These are phyloP conservation scores for Podochytrium sp. DNA, from an alignment of 192 early-diverging fungal species.

Conservation along the genomic window DNA sequence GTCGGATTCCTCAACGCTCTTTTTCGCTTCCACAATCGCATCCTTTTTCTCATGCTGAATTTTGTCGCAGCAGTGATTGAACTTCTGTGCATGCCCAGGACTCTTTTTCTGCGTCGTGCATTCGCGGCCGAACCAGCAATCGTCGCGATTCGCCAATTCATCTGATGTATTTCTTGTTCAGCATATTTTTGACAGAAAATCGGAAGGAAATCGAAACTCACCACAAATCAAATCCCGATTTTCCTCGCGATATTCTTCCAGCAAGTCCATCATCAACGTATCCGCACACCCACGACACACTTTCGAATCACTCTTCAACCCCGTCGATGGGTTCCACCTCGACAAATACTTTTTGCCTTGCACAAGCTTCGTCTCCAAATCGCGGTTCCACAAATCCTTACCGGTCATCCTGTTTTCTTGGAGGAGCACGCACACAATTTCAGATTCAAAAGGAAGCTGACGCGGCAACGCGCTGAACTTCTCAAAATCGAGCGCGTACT, in stretches of 20 bases:
- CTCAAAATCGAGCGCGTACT: constrained; percentile 7
- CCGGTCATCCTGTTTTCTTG: neutral
- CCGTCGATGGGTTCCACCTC: constrained; percentile 28
- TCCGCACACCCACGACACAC: constrained; percentile 35
- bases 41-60: neutral
- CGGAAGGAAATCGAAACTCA: neutral
- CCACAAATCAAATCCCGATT: constrained; percentile 1
- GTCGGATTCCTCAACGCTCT: neutral
- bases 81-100: constrained; percentile 20
- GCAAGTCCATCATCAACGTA: constrained; percentile 20
- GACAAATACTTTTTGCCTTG: neutral
- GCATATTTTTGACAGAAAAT: neutral
- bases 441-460: constrained; percentile 15
- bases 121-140: constrained; percentile 36
- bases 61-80: constrained; percentile 33
- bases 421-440: constrained; percentile 9
- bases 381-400: constrained; percentile 12
- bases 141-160: constrained; percentile 17
- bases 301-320: constrained; percentile 10
- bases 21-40: neutral
- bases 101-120: constrained; percentile 21
- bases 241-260: constrained; percentile 8
- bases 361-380: constrained; percentile 10
- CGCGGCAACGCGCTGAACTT: neutral
- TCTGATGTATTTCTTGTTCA: neutral